Conservation (phyloP, 2,329 filamentous ascomycete species). For the Trichoderma citrinoviride region DNA sequence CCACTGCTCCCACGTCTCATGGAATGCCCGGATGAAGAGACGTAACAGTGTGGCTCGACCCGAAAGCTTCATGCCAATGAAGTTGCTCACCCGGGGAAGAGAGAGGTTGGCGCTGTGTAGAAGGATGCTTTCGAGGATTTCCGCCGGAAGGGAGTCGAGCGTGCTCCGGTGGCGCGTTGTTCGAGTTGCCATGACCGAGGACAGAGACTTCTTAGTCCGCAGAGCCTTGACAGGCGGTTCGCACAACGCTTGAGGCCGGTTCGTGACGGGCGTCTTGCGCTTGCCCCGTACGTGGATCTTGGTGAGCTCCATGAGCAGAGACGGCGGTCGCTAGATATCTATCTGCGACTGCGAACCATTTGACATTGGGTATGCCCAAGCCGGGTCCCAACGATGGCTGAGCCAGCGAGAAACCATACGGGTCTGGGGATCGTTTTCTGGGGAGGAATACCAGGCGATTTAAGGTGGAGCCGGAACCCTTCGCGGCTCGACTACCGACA, state of each 20-base stretch:
- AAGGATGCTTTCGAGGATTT: constrained; percentile 54
- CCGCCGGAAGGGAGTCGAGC: constrained; percentile 45
- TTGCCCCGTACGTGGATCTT: constrained; percentile 50
- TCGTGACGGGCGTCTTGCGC: constrained; percentile 31
- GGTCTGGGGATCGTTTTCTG: neutral
- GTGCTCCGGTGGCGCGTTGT: constrained; percentile 28
- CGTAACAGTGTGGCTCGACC: constrained; percentile 38
- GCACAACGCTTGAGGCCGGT: constrained; percentile 19
- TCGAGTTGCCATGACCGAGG: constrained; percentile 32
- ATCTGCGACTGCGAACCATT: neutral
- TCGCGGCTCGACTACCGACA: constrained; percentile 15
- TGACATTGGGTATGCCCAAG: neutral
- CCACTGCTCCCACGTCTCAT: constrained; percentile 40
- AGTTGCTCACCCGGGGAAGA: constrained; percentile 44
- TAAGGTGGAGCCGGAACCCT: constrained; percentile 9
- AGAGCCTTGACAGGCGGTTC: neutral
- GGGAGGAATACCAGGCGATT: neutral
- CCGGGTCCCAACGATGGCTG: too few relatives aligned
- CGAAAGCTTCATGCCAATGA: constrained; percentile 49
- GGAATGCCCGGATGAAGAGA: constrained; percentile 38
- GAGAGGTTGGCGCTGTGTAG: constrained; percentile 49
- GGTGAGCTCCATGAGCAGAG: constrained; percentile 37
- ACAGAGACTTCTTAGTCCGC: constrained; percentile 32
- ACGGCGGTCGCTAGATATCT: neutral
- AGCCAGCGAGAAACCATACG: neutral